Base-by-base conservation (phyloP, 345 rosid genomes). In the Kandelia obovata region DNA sequence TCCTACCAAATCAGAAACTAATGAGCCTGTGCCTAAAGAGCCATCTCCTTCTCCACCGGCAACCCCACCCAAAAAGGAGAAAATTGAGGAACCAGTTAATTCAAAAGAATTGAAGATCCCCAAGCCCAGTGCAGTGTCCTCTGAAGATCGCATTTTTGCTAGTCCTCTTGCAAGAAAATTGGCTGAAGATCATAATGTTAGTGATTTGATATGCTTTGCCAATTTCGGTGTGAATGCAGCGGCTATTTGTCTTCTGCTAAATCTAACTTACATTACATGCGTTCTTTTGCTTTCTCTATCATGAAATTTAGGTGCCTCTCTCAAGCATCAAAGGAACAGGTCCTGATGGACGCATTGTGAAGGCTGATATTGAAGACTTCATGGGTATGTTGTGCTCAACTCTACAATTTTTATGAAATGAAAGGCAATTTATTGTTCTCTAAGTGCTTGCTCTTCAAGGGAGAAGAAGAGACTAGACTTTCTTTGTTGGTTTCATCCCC, bases 321-420 rank as follows among this genome's bases (percentile, higher is more conserved):
- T 80, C 96, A 70, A 89, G 85, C 76, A 87, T 94, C 76, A 85
- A 85, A 78, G 98, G 96, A 79, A 94, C 98, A 5, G 98, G 97
- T 71, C 89, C 90, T 68, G 96, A 89, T 69, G 97, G 96, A 71
- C 84, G 62, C 59, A 87, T 94, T 64, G 89, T 91, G 72, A 94
- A 91, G 83, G 96, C 96, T 67, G 97, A 94, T 83, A 76, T 94
- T 61, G 96, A 94, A 79, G 98, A 91, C 62, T 91, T 82, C 81
- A 79, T 94, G 83, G 95, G 98, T 94, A 86, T 76, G 66, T 57
- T 60, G 35, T 8, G 26, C 64, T 52, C 23, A 55, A 39, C 27
- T 58, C 55, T 64, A 26, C 55, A 6, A 21, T n/a, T 64, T 53
- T 65, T 65, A 39, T 68, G 70, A 55, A 26, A 30, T 32, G 56